Evolutionary conservation across 2,329 filamentous ascomycete genomes (phyloP), one percentile per base, ranked within the genome.

Genomic region (Exophiala aquamarina): DNA sequence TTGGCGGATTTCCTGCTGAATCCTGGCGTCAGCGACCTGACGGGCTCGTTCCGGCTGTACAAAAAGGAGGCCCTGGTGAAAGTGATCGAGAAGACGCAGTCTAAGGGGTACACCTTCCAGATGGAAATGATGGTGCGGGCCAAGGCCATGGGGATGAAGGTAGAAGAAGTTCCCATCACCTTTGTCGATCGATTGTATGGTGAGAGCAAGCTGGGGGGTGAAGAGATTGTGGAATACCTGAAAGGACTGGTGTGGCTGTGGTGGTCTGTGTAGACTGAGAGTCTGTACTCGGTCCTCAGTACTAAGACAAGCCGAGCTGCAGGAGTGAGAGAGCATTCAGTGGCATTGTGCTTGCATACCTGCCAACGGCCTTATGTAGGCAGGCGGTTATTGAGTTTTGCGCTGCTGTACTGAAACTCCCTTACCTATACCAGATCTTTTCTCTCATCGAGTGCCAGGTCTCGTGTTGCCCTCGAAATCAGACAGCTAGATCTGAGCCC

Each of bases 121-220:
- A 98, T 98, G 93, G 92, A 96, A 78, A 87, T 98, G 83, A 97
- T 96, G 85, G 92, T 97, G 7, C 80, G 91, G 53, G 93, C 93
- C 26, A 96, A 96, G 81, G 88, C 87, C 13, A 91, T 96, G 88
- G 92, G 93, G 1, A 95, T 82, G 74, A 87, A 84, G 29, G 92
- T 98, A 23, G 89, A 88, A 13, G 93, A 98, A 77, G 92, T 95
- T 52, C 93, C 93, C 10, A 98, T 98, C 59, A 88, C 82, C 18
- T 98, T 98, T 68, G 93, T 97, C 32, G 94, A 98, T 69, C 83
- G 93, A 47, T 70, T 98, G 37, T 98, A 95, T 66, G 93, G 93
- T 23, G 92, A 95, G 74, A 90, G 85, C 66, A 98, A 97, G 78
- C 77, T 98, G 43, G 91, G 92, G 18, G 89, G 89, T 1, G 86